A percentile compares a stretch with the other conserved stretches of the same genome.
Evolutionary conservation across 139 green algal genomes (phyloP).

Genomic region (Chlorokybus atmophyticus): DNA sequence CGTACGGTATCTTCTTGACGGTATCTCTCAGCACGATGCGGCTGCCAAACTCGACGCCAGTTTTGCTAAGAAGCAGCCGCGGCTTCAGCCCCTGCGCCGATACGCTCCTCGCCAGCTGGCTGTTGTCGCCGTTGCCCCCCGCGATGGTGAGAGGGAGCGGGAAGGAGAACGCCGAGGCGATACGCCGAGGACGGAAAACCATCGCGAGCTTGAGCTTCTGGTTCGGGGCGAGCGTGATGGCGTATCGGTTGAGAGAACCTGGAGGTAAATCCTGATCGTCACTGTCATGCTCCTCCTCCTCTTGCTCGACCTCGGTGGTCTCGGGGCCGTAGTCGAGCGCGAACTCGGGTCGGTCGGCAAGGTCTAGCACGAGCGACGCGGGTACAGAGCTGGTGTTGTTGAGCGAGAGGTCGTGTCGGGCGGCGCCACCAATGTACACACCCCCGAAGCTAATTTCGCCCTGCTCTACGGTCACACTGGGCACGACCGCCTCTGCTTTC

Average conservation of each 20-base stretch:
- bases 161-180: slow-evolving; percentile 8
- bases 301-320: not conserved
- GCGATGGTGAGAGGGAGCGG: not conserved
- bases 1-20: slow-evolving; percentile 35
- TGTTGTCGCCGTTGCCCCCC: not conserved
- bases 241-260: not conserved
- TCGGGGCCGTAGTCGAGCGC: not conserved
- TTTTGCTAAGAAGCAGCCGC: slow-evolving; percentile 37
- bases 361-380: not conserved
- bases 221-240: slow-evolving; percentile 4
- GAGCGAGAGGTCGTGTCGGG: not conserved
- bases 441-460: not conserved
- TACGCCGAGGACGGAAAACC: slow-evolving; percentile 7
- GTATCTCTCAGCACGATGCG: slow-evolving; percentile 41
- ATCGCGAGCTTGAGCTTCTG: slow-evolving; percentile 5
- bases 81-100: slow-evolving; percentile 26
- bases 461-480: not conserved
- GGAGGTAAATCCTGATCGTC: not conserved
- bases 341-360: not conserved
- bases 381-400: not conserved
- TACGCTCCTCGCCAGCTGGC: not conserved
- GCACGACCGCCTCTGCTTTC: not conserved
- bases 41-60: slow-evolving; percentile 43
- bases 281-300: too few relatives aligned
- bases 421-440: not conserved